Evolutionary conservation across 2,329 filamentous ascomycete genomes (phyloP), one percentile per base, ranked within the genome.

Genomic region (Aspergillus sp.): DNA sequence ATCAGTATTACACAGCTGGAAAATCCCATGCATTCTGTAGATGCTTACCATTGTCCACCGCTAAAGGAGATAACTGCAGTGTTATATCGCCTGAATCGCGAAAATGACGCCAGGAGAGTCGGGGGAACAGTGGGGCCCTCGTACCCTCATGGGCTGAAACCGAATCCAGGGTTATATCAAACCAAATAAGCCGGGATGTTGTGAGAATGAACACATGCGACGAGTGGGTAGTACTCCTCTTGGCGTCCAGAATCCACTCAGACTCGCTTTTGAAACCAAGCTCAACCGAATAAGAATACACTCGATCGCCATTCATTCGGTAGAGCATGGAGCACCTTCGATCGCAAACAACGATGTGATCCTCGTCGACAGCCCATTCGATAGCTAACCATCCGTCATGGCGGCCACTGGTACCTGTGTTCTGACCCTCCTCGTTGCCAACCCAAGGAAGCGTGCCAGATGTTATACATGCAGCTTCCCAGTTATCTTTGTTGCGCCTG

Each of bases 201-300:
- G 84, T 87, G 47, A 86, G 66, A 35, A 87, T 71, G 51, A 82
- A 82, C 48, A 84, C 66, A 21, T 78, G 75, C 27, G 76, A 73
- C 14, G 69, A 64, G 47, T 77, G 71, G 4, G 62, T 68, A 11
- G 76, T 71, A 60, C 81, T 79, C 52, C 71, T 67, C 60, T 75
- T 75, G 19, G 85, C 64, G 62, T 84, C 82, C 37, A 88, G 66
- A 43, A 87, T 80, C 82, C 84, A 85, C 57, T 81, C 76, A 6
- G 73, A 73, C 39, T 69, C 62, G 46, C 67, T 70, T 17, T 62
- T 60, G 51, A 76, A 65, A 11, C 70, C 69, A 43, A 80, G 63
- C 49, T 77, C 70, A 57, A 79, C 65, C 12, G 64, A 47, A 48
- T 67, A 68, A 37, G 70, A 64, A 46, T 59, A 61, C 43, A 66